Conservation (phyloP, 2,329 filamentous ascomycete genomes). For the Lasiodiplodia citricola region DNA sequence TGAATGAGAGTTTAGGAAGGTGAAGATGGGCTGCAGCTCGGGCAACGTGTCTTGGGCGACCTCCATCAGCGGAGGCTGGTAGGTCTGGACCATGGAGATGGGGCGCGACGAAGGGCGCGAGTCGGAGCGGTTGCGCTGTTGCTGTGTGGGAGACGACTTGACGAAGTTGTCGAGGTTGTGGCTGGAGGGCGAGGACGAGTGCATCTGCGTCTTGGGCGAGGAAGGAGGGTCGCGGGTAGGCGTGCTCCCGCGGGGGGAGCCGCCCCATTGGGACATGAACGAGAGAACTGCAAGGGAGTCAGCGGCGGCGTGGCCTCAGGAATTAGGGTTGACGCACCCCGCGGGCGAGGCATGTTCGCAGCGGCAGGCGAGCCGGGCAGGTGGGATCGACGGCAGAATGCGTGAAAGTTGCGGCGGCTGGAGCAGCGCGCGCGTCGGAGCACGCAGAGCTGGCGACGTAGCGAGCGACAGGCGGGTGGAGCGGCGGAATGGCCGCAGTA, state of each 20-base stretch:
- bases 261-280: conserved; percentile 82
- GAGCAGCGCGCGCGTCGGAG: conserved; percentile 13
- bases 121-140: conserved; percentile 52
- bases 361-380: conserved; percentile 10
- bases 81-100: conserved; percentile 83
- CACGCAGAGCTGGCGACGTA: neutral
- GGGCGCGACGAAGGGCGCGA: conserved; percentile 68
- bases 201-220: conserved; percentile 28
- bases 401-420: neutral
- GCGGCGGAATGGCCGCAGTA: neutral
- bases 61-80: conserved; percentile 86
- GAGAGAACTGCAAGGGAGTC: conserved; percentile 69
- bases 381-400: conserved; percentile 5
- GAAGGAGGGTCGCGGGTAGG: conserved; percentile 38
- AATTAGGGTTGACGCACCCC: conserved; percentile 26
- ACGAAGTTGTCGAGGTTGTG: conserved; percentile 40
- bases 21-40: conserved; percentile 93
- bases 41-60: conserved; percentile 83
- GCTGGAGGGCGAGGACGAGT: conserved; percentile 35
- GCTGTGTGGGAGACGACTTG: conserved; percentile 38
- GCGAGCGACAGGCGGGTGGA: conserved; percentile 10
- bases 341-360: conserved; percentile 41
- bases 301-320: conserved; percentile 23
- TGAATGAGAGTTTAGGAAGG: conserved; percentile 88
- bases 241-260: conserved; percentile 31